Conservation (phyloP, 2,329 filamentous ascomycete species). For the Microdochium bolleyi region DNA sequence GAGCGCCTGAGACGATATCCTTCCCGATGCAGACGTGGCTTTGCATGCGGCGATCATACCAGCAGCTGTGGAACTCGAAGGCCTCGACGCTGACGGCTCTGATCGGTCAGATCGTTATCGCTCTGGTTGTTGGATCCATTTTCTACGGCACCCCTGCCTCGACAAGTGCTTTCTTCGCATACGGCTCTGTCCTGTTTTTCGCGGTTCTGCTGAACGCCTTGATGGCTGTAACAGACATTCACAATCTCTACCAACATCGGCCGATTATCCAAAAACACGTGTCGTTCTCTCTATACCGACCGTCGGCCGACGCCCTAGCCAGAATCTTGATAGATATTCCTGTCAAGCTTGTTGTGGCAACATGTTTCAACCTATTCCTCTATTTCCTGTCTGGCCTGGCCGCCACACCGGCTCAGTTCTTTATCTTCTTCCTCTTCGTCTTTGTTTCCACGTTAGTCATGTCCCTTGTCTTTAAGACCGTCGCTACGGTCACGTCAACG, state of each 20-base stretch:
- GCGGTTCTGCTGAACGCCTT: slow-evolving; percentile 50
- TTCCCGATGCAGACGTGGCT: slow-evolving; percentile 37
- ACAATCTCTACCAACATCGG: slow-evolving; percentile 18
- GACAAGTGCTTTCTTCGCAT: slow-evolving; percentile 43
- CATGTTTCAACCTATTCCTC: slow-evolving; percentile 45
- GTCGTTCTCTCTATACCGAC: slow-evolving; percentile 59
- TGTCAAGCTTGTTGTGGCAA: slow-evolving; percentile 49
- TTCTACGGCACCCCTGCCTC: slow-evolving; percentile 14
- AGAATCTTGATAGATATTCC: slow-evolving; percentile 47
- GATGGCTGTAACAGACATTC: slow-evolving; percentile 44
- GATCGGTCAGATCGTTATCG: slow-evolving; percentile 16
- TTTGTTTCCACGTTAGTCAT: slow-evolving; percentile 44
- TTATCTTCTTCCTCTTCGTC: slow-evolving; percentile 37
- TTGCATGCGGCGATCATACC: slow-evolving; percentile 24
- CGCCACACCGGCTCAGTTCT: slow-evolving; percentile 43
- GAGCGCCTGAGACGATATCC: not conserved
- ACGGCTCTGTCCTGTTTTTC: slow-evolving; percentile 53
- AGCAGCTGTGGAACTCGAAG: slow-evolving; percentile 17
- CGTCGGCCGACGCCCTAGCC: slow-evolving; percentile 48
- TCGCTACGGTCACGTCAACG: slow-evolving; percentile 46
- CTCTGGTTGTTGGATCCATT: slow-evolving; percentile 16
- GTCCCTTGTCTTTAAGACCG: slow-evolving; percentile 48
- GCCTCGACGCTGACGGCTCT: slow-evolving; percentile 17
- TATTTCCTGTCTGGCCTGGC: slow-evolving; percentile 56
- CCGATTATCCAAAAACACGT: slow-evolving; percentile 63